These are phyloP conservation scores for Candida sp. DNA, from an alignment of 1,139 yeast genomes.

Conservation along the genomic window DNA sequence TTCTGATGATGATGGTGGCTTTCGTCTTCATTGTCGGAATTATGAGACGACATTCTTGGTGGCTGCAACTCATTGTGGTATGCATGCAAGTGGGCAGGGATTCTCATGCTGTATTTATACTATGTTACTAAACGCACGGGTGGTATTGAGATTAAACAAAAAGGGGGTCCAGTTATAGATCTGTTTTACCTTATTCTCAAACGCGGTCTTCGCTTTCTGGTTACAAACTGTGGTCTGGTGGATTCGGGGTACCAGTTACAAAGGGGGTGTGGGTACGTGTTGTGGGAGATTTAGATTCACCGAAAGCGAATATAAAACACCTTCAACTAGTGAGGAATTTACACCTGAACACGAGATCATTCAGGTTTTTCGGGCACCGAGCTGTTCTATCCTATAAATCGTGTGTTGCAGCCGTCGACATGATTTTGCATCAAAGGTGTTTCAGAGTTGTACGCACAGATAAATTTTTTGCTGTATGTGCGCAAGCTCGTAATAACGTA, in stretches of 20 bases:
- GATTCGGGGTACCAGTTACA: too few relatives aligned
- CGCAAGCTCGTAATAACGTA: too few relatives aligned
- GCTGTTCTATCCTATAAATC: neutral
- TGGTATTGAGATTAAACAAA: neutral
- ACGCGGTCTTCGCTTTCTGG: too few relatives aligned
- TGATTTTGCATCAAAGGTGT: conserved; percentile 3
- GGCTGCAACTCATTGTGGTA: neutral
- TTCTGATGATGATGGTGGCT: neutral
- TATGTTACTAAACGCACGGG: neutral
- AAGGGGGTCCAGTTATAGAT: too few relatives aligned
- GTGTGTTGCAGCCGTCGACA: neutral
- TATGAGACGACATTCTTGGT: neutral
- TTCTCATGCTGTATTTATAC: conserved; percentile 2
- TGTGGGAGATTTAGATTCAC: too few relatives aligned
- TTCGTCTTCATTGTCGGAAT: neutral
- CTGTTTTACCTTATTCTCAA: too few relatives aligned
- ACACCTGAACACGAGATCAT: neutral
- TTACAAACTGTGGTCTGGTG: too few relatives aligned
- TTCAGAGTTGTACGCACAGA: neutral
- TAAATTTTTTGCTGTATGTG: neutral
- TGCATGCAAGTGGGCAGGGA: neutral
- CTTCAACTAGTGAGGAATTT: neutral
- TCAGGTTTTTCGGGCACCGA: too few relatives aligned
- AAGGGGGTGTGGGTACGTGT: too few relatives aligned
- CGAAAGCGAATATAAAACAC: too few relatives aligned